Evolutionary conservation across 495 filamentous ascomycete species (phyloP), one percentile per base, ranked within the genome.

Genomic region (Xylaria scruposa): DNA sequence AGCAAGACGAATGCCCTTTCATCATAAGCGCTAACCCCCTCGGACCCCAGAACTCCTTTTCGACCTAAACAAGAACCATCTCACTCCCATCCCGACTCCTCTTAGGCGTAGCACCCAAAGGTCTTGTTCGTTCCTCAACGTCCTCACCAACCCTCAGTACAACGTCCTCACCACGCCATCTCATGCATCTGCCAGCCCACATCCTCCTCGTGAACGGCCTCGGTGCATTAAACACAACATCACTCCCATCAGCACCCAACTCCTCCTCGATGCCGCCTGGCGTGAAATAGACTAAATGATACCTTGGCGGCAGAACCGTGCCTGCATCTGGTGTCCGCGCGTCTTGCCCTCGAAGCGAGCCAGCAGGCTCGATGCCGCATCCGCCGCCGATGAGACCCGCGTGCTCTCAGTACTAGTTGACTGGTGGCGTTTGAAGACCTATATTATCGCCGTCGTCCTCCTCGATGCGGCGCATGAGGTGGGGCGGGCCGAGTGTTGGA

Each of bases 131-230:
- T 47, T 70, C 68, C 46, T 24, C 31, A 0, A 51, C 47, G 29
- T 31, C 15, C 9, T 70, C 59, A 3, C 40, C 59, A 21, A 70
- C 33, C 36, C 38, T 31, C 13, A 70, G 49, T 24, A 10, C 29
- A 53, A 90, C 84, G 3, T 88, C 89, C 0, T 90, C 83, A 12
- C 68, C 64, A 46, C 74, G 24, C 88, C 87, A 91, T n/a, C 75
- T 63, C 31, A 90, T 82, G 69, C 86, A 81, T 0, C 91, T 90
- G 26, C 90, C 91, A 1, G 91, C 90, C 90, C 90, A 92, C 90
- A 92, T 91, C 17, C 90, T 86, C 29, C 89, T 79, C 6, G 88
- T 91, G 64, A 90, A 92, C 0, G 90, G 88, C 9, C 78, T 58
- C 0, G 85, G 82, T 0, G 90, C 86, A 68, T 89, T 90, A 72